phyloP scores from a whole-genome alignment of 768 basidiomycete genomes.

The Leccinellum rugosiceps region DNA sequence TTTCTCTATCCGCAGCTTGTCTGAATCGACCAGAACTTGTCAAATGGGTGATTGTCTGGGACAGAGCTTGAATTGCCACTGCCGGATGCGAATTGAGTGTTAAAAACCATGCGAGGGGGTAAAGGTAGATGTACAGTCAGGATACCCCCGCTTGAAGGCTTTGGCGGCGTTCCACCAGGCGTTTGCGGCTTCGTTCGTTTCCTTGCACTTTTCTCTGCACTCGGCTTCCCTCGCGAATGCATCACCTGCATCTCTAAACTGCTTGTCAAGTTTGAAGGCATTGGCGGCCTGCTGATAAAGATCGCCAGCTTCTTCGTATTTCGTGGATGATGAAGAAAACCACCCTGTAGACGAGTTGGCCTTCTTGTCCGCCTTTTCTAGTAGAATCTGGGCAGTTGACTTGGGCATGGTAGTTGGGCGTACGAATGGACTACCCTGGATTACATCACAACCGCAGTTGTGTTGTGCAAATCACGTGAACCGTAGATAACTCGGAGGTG shows the following conservation, averaged over 20 bases:
- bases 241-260: conserved; percentile 89
- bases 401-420: conserved; percentile 54
- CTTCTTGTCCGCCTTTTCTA: conserved; percentile 94
- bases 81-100: conserved; percentile 13
- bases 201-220: conserved; percentile 84
- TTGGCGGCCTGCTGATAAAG: conserved; percentile 94
- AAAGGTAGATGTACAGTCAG: conserved; percentile 61
- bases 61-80: conserved; percentile 90
- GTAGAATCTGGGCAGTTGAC: conserved; percentile 69
- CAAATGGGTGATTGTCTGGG: conserved; percentile 80
- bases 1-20: conserved; percentile 97
- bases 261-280: conserved; percentile 87
- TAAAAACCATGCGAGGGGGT: not conserved
- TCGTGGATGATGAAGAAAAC: conserved; percentile 81
- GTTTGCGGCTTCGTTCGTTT: conserved; percentile 92
- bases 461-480: conserved; percentile 17
- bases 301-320: conserved; percentile 95
- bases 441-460: not conserved
- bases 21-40: conserved; percentile 86
- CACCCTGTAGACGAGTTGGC: conserved; percentile 78
- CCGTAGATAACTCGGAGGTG: not conserved
- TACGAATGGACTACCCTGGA: not conserved
- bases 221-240: conserved; percentile 93
- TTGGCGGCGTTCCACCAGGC: conserved; percentile 99
- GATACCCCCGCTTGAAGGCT: conserved; percentile 87